Conservation (phyloP, 176 grass and related monocot genomes). For the Triticum urartu region DNA sequence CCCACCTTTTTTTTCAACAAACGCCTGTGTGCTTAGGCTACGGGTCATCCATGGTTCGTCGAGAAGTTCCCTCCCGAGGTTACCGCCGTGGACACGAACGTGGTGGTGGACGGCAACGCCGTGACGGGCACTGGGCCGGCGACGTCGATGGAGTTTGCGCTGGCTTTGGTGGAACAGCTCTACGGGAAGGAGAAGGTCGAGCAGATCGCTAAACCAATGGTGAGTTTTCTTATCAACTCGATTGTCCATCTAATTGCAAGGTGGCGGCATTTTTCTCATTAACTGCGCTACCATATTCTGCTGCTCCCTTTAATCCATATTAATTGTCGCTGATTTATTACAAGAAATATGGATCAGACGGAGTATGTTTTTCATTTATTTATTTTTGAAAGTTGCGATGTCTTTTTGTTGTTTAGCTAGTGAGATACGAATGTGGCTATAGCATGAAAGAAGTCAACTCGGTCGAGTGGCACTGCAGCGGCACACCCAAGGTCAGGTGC, state of each 20-base stretch:
- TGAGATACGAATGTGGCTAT: slow-evolving; percentile 40
- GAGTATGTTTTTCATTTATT: too few relatives aligned
- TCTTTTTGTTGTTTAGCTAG: slow-evolving; percentile 20
- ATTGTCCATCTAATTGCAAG: too few relatives aligned
- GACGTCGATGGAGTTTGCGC: slow-evolving; percentile 47
- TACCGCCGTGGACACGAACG: slow-evolving; percentile 48
- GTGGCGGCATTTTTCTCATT: too few relatives aligned
- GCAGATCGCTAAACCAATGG: slow-evolving; percentile 50
- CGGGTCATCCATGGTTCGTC: slow-evolving; percentile 60
- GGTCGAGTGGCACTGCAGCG: slow-evolving; percentile 41
- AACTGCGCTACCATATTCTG: too few relatives aligned
- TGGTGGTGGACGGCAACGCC: slow-evolving; percentile 52
- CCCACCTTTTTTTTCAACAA: too few relatives aligned
- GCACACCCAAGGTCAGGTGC: slow-evolving; percentile 46
- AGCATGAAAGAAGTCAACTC: slow-evolving; percentile 42
- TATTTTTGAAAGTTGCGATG: background rate
- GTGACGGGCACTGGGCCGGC: slow-evolving; percentile 51
- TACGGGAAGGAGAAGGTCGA: slow-evolving; percentile 55
- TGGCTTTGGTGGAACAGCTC: slow-evolving; percentile 53
- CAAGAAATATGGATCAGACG: too few relatives aligned
- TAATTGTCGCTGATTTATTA: too few relatives aligned
- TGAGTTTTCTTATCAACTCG: too few relatives aligned
- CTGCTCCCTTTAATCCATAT: too few relatives aligned
- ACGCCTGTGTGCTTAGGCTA: slow-evolving; percentile 30
- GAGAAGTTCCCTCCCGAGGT: slow-evolving; percentile 47